These are phyloP conservation scores for Boletus barrowsii DNA, from an alignment of 768 basidiomycete species.

Conservation along the genomic window DNA sequence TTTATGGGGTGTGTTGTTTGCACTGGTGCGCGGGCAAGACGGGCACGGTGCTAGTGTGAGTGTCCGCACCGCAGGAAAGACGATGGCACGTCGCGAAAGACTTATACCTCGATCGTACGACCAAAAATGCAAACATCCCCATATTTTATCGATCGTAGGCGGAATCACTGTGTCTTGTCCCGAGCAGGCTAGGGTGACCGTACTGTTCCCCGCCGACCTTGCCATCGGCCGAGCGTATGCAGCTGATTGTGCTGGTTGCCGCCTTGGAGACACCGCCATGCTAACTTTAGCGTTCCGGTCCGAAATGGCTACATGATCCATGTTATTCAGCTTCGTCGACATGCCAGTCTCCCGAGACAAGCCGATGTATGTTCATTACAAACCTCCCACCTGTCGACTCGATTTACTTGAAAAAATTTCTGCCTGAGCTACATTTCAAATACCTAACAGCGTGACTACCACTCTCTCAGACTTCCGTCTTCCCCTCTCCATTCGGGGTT, in stretches of 20 bases:
- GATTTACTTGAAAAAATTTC: not conserved
- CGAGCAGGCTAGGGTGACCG: not conserved
- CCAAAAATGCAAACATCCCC: constrained; percentile 1
- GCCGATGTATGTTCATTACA: no score
- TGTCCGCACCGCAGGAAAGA: not conserved
- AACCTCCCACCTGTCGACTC: not conserved
- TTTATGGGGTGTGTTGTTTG: constrained; percentile 1
- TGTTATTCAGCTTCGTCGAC: no score
- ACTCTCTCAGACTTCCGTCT: constrained; percentile 54
- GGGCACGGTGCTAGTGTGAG: constrained; percentile 4
- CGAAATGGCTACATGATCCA: not conserved
- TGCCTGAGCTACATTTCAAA: no score
- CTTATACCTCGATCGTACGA: not conserved
- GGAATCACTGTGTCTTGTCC: not conserved
- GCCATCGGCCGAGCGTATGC: not conserved
- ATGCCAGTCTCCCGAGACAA: no score
- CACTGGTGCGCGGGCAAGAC: constrained; percentile 16
- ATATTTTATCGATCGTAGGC: not conserved
- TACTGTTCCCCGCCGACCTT: constrained; percentile 8
- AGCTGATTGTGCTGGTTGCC: not conserved
- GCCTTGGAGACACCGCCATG: not conserved
- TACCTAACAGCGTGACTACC: constrained; percentile 31
- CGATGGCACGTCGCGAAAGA: not conserved
- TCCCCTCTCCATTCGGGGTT: constrained; percentile 51
- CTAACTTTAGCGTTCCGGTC: not conserved